Base-by-base conservation (phyloP, 306 rosid species). In the Vicia faba region DNA sequence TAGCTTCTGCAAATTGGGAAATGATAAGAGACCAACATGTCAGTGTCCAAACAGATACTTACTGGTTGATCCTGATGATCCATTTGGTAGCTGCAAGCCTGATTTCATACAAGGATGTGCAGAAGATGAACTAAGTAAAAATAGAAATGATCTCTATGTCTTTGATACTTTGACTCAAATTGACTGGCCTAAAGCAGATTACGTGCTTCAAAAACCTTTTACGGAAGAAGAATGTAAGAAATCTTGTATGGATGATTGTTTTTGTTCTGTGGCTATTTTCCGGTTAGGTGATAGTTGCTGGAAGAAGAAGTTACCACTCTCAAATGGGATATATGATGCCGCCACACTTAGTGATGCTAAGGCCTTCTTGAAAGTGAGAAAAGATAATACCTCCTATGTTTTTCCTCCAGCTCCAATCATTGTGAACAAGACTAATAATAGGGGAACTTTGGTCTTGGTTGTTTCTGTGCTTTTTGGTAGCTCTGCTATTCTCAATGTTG, bases 171-270 rank as follows among this genome's bases (percentile, higher is more conserved):
- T 79, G 31, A 68, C 0, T 8, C 23, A 53, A 7, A 72, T 31
- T 10, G 73, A 84, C 69, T 83, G 85, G 85, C 88, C 85, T 29
- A 0, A 0, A 0, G 11, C 74, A 6, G 85, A 81, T 71, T 80
- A 25, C 55, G 79, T 15, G 68, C 41, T 14, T 16, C 72, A 45
- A 2, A 66, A 0, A 20, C 71, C 81, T 54, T 79, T 64, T 7
- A 35, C 2, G 53, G 76, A 70, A 56, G 86, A 88, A 1, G 0
- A 12, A 2, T 83, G 88, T 75, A 63, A 2, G 18, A 29, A 53
- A 3, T 55, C 84, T 9, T 87, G 90, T 46, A 36, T 76, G 75
- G 69, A 59, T 43, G 88, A 88, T 73, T 88, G 95, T 8, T 38
- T 66, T 43, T 88, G 91, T 64, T 78, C 75, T 5, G 75, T 73